These are phyloP conservation scores for Neurospora tetraspora DNA, from an alignment of 495 filamentous ascomycete species.

Conservation along the genomic window DNA sequence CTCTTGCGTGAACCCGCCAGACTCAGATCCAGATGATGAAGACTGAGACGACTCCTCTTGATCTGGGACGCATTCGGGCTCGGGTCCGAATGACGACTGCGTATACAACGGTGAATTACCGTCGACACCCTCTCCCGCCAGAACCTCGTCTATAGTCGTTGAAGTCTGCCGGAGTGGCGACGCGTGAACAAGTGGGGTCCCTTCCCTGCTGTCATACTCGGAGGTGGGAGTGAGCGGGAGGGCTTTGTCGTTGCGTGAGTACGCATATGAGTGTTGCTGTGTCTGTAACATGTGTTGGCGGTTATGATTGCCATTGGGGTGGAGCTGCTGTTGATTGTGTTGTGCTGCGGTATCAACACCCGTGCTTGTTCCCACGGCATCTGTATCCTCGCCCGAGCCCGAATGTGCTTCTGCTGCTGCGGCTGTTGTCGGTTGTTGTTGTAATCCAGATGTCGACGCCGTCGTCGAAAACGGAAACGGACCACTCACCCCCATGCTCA, in stretches of 20 bases:
- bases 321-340: neutral
- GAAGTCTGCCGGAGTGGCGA: neutral
- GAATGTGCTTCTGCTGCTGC: neutral
- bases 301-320: neutral
- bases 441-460: neutral
- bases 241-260: constrained; percentile 12
- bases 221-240: constrained; percentile 31
- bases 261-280: constrained; percentile 1
- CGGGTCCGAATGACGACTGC: neutral
- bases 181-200: constrained; percentile 3
- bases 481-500: neutral
- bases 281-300: neutral
- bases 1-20: neutral
- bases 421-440: neutral
- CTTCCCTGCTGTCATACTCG: constrained; percentile 19
- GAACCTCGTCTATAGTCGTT: neutral
- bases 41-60: neutral
- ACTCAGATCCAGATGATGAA: neutral
- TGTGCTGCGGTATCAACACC: neutral
- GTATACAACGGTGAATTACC: neutral
- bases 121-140: neutral
- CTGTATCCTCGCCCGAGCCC: neutral
- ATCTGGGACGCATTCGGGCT: neutral
- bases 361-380: neutral
- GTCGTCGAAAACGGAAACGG: neutral